These are phyloP conservation scores for Cordyceps javanica DNA, from an alignment of 2,329 filamentous ascomycete species.

Conservation along the genomic window DNA sequence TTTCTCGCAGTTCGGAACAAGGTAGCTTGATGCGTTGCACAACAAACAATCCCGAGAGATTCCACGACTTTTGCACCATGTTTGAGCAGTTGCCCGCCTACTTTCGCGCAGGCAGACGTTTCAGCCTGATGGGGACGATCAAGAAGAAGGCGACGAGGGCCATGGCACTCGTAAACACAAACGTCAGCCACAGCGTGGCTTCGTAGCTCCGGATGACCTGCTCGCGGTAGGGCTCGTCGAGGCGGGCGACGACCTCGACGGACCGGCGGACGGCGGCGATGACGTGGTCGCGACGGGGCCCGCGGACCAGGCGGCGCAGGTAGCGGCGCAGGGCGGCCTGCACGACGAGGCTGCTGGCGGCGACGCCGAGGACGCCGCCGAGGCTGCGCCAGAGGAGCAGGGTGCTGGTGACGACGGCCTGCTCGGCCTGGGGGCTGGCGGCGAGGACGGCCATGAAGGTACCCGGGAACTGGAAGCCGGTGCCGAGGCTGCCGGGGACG, in stretches of 20 bases:
- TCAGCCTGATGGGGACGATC: conserved; percentile 47
- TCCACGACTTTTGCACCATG: neutral
- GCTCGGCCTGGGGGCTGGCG: conserved; percentile 51
- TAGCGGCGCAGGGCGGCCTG: conserved; percentile 63
- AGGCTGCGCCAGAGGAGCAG: conserved; percentile 66
- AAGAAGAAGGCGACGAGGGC: conserved; percentile 42
- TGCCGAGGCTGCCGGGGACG: conserved; percentile 49
- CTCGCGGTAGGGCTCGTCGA: conserved; percentile 40
- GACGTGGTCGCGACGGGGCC: conserved; percentile 50
- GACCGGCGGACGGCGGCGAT: conserved; percentile 45
- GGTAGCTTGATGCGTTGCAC: too few relatives aligned
- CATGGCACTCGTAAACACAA: conserved; percentile 38
- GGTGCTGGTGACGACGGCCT: conserved; percentile 64
- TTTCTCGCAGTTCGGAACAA: too few relatives aligned
- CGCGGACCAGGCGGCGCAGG: conserved; percentile 52
- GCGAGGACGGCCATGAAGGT: conserved; percentile 59
- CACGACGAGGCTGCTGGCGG: conserved; percentile 62
- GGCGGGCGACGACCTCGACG: conserved; percentile 45
- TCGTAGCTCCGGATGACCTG: conserved; percentile 53
- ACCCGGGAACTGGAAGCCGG: conserved; percentile 59
- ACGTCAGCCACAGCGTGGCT: conserved; percentile 42
- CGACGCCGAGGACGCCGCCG: conserved; percentile 68
- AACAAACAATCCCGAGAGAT: neutral
- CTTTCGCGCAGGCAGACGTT: conserved; percentile 41
- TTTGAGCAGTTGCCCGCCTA: conserved; percentile 13